These are phyloP conservation scores for Cupressus sempervirens DNA, from an alignment of 75 land plant species.

Conservation along the genomic window DNA sequence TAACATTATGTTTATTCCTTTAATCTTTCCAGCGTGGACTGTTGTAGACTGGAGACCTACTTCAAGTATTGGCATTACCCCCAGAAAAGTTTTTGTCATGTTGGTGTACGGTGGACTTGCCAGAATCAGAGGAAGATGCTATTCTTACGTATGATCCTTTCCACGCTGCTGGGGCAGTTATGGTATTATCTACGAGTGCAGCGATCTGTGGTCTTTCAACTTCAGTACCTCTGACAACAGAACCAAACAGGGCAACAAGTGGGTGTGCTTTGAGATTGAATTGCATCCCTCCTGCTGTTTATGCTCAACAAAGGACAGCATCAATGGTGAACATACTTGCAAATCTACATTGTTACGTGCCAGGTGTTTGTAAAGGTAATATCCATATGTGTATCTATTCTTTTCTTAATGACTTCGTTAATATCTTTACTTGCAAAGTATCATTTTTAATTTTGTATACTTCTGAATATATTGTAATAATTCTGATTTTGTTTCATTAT, in stretches of 20 bases:
- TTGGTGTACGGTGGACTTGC: slow-evolving; percentile 25
- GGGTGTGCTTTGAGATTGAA: slow-evolving; percentile 19
- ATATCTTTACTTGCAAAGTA: background rate
- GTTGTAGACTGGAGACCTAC: slow-evolving; percentile 43
- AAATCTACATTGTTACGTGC: slow-evolving; percentile 38
- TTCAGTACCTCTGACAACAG: background rate
- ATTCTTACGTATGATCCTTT: slow-evolving; percentile 41
- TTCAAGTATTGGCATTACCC: slow-evolving; percentile 27
- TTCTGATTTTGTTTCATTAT: background rate
- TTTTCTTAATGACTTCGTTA: background rate
- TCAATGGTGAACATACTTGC: slow-evolving; percentile 49
- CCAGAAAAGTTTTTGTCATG: slow-evolving; percentile 24
- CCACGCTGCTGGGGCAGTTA: slow-evolving; percentile 50
- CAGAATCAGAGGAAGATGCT: slow-evolving; percentile 22
- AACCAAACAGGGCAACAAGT: slow-evolving; percentile 20
- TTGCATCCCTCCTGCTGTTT: slow-evolving; percentile 16
- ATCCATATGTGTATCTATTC: background rate
- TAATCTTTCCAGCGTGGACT: slow-evolving; percentile 10
- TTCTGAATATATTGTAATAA: background rate
- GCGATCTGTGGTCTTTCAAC: slow-evolving; percentile 7
- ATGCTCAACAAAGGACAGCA: slow-evolving; percentile 31
- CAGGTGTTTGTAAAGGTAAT: slow-evolving; percentile 43
- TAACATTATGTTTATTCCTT: slow-evolving; percentile 4
- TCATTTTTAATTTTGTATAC: background rate
- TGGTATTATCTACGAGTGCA: slow-evolving; percentile 27